A percentile compares a stretch with the other conserved stretches of the same genome.
phyloP scores from a whole-genome alignment of 805 yeast genomes.

The Monosporozyma yasuniensis region DNA sequence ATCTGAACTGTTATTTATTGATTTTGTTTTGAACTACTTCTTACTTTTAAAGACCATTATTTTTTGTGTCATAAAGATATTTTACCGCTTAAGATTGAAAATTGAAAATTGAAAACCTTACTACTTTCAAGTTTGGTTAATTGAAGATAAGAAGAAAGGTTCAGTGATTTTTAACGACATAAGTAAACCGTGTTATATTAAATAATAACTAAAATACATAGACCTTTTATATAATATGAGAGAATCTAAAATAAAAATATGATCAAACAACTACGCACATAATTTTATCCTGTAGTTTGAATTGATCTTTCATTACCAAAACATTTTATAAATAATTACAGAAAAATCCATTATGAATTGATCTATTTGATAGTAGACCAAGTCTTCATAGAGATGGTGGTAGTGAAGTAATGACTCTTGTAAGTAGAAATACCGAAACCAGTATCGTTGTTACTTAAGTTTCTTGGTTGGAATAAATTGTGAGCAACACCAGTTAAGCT shows the following conservation, averaged over 20 bases:
- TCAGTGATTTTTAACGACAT: background rate
- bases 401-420: conserved; percentile 34
- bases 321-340: background rate
- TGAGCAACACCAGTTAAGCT: conserved; percentile 34
- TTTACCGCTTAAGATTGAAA: background rate
- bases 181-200: conserved; percentile 5
- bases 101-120: background rate
- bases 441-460: conserved; percentile 75
- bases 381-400: conserved; percentile 43
- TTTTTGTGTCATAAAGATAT: conserved; percentile 3
- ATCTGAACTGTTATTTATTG: too few species aligned
- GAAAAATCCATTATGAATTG: background rate
- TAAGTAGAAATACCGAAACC: conserved; percentile 37
- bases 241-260: conserved; percentile 3
- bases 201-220: conserved; percentile 17
- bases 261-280: conserved; percentile 1
- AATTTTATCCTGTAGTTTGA: conserved; percentile 2
- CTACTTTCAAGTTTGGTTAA: background rate
- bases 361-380: conserved; percentile 42
- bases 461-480: conserved; percentile 88
- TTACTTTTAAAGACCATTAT: background rate
- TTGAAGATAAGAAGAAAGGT: background rate
- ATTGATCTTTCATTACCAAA: background rate
- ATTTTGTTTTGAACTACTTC: too few species aligned
- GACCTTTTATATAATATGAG: conserved; percentile 8